Percentiles rank a stretch among this genome's conserved stretches.
phyloP scores from a whole-genome alignment of 257 asterid species.

The Solanum okadae region DNA sequence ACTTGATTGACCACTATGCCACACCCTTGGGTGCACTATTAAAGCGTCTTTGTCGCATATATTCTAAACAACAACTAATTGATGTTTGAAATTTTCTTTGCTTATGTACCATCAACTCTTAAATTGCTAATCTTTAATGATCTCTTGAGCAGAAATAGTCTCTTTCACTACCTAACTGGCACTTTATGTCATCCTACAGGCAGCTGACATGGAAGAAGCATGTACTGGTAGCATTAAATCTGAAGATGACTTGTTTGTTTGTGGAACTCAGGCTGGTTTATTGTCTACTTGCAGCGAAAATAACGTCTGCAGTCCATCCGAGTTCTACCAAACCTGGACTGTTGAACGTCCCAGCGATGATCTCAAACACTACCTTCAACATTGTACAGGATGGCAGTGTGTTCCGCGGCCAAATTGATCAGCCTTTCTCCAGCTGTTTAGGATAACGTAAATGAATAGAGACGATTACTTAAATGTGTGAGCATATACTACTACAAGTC shows the following conservation, averaged over 20 bases:
- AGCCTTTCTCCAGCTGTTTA: conserved; percentile 6
- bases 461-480: not conserved
- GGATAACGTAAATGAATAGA: not conserved
- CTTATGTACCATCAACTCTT: not conserved
- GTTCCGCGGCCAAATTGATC: conserved; percentile 33
- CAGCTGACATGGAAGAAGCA: conserved; percentile 57
- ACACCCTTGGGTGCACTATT: not conserved
- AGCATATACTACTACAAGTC: not conserved
- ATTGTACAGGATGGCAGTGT: conserved; percentile 61
- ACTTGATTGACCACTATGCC: not conserved
- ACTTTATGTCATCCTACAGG: conserved; percentile 25
- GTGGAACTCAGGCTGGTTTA: conserved; percentile 49
- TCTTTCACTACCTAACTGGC: not conserved
- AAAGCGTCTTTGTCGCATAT: not conserved
- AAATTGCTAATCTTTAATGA: not conserved
- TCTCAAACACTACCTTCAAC: conserved; percentile 50
- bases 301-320: conserved; percentile 41
- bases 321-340: conserved; percentile 51
- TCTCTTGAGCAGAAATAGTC: not conserved
- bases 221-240: conserved; percentile 60
- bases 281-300: conserved; percentile 15
- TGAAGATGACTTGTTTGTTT: conserved; percentile 57
- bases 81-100: not conserved
- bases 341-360: conserved; percentile 47
- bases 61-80: not conserved